Percentiles rank a stretch among this genome's conserved stretches.
phyloP scores from a whole-genome alignment of 2,329 filamentous ascomycete genomes.

The Phaeomoniella chlamydospora region DNA sequence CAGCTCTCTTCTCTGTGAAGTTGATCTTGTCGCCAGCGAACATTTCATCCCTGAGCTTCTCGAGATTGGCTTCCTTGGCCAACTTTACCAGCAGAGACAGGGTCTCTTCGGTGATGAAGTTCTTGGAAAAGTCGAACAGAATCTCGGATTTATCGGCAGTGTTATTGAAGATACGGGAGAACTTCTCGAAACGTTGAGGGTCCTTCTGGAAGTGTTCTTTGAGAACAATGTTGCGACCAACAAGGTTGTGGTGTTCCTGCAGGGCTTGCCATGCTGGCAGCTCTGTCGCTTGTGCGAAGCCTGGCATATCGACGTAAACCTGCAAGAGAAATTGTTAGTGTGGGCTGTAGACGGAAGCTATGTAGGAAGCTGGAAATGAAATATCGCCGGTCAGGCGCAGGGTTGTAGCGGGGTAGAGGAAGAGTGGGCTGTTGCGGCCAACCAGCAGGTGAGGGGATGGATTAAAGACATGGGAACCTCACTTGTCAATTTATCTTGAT shows the following conservation, averaged over 20 bases:
- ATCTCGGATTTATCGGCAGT: conserved; percentile 68
- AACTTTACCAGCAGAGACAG: conserved; percentile 75
- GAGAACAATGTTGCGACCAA: conserved; percentile 80
- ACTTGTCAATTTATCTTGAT: too few relatives aligned
- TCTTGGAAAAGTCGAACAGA: conserved; percentile 98
- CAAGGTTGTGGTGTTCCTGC: conserved; percentile 72
- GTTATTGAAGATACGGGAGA: conserved; percentile 73
- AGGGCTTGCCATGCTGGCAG: conserved; percentile 81
- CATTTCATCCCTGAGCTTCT: conserved; percentile 93
- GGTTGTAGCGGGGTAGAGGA: too few relatives aligned
- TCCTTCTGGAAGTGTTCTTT: conserved; percentile 89
- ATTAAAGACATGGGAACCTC: too few relatives aligned
- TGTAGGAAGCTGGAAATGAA: too few relatives aligned
- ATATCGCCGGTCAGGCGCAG: too few relatives aligned
- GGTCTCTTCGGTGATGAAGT: conserved; percentile 90
- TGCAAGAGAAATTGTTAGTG: too few relatives aligned
- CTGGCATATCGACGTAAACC: conserved; percentile 30
- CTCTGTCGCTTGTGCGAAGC: conserved; percentile 71
- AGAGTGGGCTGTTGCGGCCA: too few relatives aligned
- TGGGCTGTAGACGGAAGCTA: too few relatives aligned
- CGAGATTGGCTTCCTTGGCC: conserved; percentile 77
- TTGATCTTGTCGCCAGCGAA: conserved; percentile 98
- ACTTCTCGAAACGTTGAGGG: conserved; percentile 75
- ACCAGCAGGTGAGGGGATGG: too few relatives aligned
- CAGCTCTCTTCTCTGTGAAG: conserved; percentile 92